These are phyloP conservation scores for Camelina neglecta DNA, from an alignment of 345 rosid genomes.

Conservation along the genomic window DNA sequence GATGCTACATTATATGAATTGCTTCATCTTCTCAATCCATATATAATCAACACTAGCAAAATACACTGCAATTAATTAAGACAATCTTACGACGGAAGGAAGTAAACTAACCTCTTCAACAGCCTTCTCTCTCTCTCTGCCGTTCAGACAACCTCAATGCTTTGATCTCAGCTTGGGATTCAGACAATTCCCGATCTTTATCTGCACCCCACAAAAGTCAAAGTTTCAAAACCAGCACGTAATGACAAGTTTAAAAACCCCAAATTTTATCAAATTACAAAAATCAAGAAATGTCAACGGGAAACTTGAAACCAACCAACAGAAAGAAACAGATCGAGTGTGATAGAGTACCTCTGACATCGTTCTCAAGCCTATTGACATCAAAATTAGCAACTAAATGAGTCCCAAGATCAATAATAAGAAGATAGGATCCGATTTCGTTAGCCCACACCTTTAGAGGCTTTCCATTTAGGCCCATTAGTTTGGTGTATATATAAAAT, in stretches of 20 bases:
- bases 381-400: slow-evolving; percentile 1
- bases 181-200: slow-evolving; percentile 94
- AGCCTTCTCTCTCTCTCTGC: slow-evolving; percentile 78
- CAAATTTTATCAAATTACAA: slow-evolving; percentile 9
- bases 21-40: background rate
- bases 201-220: slow-evolving; percentile 49
- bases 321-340: slow-evolving; percentile 62
- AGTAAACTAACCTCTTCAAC: slow-evolving; percentile 89
- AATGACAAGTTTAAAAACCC: slow-evolving; percentile 7
- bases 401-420: background rate
- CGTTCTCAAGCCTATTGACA: slow-evolving; percentile 82
- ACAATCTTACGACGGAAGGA: no score
- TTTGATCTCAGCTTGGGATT: slow-evolving; percentile 93
- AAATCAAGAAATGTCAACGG: slow-evolving; percentile 26
- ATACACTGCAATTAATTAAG: no score
- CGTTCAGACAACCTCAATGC: slow-evolving; percentile 88
- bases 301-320: slow-evolving; percentile 41
- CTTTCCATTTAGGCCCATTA: no score
- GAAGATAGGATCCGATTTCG: no score
- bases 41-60: background rate
- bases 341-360: slow-evolving; percentile 83
- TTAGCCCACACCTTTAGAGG: no score
- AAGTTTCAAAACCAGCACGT: slow-evolving; percentile 34
- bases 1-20: background rate
- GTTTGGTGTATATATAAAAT: no score